These are phyloP conservation scores for Alopecurus myosuroides DNA, from an alignment of 176 grass and related monocot genomes.

Conservation along the genomic window DNA sequence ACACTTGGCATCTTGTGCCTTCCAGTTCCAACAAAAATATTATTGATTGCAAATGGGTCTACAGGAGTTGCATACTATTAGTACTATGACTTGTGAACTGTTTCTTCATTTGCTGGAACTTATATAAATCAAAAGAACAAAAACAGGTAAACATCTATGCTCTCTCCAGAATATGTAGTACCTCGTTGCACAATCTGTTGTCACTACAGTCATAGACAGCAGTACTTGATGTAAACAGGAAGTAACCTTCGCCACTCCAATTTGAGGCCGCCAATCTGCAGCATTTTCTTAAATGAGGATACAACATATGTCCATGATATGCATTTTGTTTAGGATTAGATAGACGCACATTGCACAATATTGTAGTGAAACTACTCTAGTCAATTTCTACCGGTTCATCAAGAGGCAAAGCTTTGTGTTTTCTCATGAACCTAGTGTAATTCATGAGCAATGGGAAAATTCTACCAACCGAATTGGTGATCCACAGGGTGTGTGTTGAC, in stretches of 20 bases:
- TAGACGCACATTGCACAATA: neutral
- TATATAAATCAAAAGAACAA: neutral
- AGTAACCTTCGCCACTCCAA: conserved; percentile 87
- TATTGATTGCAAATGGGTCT: too few species aligned
- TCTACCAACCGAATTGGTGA: neutral
- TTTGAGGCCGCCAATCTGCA: conserved; percentile 81
- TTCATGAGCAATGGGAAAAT: conserved; percentile 1
- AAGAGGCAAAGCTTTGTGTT: neutral
- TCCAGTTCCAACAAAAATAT: too few species aligned
- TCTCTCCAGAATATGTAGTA: conserved; percentile 11
- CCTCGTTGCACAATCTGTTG: conserved; percentile 81
- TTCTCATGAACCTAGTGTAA: neutral
- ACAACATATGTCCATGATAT: conserved; percentile 16
- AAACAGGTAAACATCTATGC: neutral
- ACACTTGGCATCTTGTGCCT: too few species aligned
- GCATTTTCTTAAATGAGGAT: conserved; percentile 25
- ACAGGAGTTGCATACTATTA: neutral
- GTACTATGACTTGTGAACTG: too few species aligned
- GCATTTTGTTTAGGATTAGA: neutral
- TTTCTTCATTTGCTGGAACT: neutral
- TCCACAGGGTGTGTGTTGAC: neutral
- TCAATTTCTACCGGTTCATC: neutral
- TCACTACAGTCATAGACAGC: conserved; percentile 68
- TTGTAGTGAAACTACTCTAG: neutral
- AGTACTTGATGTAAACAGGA: conserved; percentile 89